phyloP scores from a whole-genome alignment of 202 grass and related monocot species.

The Panicum virgatum region DNA sequence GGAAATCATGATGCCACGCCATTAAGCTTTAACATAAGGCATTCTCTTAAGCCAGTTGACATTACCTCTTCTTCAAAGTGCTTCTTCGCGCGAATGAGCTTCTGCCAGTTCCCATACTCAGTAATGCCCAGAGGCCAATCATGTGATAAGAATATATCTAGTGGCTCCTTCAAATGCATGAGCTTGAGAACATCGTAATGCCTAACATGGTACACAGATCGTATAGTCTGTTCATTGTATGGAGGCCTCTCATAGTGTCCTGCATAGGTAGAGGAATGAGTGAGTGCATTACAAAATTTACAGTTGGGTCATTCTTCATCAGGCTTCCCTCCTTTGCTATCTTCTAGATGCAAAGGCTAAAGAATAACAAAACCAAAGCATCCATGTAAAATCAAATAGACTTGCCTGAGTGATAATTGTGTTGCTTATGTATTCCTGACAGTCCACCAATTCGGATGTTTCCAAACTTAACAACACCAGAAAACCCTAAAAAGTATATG shows the following conservation, averaged over 20 bases:
- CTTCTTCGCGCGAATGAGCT: constrained; percentile 53
- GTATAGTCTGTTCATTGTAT: constrained; percentile 57
- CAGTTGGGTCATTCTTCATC: constrained; percentile 1
- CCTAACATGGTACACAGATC: constrained; percentile 83
- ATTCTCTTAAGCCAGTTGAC: constrained; percentile 4
- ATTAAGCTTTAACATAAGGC: constrained; percentile 9
- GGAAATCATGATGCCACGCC: background rate
- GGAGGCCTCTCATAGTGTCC: constrained; percentile 88
- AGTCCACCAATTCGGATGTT: constrained; percentile 88
- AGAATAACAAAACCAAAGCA: constrained; percentile 7
- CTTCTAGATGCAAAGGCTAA: constrained; percentile 25
- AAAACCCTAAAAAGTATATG: constrained; percentile 88
- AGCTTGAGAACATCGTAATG: constrained; percentile 90
- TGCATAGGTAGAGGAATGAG: constrained; percentile 40
- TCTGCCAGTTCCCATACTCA: constrained; percentile 85
- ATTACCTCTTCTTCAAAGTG: constrained; percentile 71
- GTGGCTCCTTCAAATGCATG: constrained; percentile 75
- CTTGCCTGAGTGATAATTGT: constrained; percentile 64
- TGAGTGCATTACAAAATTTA: constrained; percentile 27
- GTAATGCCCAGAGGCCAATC: constrained; percentile 95
- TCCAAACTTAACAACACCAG: constrained; percentile 93
- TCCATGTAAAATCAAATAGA: constrained; percentile 25
- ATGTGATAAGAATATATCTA: constrained; percentile 97
- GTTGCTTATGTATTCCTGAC: constrained; percentile 82
- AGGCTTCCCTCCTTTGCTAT: background rate